Base-by-base conservation (phyloP, 106 monocot species). In the Dendrobium nobile region DNA sequence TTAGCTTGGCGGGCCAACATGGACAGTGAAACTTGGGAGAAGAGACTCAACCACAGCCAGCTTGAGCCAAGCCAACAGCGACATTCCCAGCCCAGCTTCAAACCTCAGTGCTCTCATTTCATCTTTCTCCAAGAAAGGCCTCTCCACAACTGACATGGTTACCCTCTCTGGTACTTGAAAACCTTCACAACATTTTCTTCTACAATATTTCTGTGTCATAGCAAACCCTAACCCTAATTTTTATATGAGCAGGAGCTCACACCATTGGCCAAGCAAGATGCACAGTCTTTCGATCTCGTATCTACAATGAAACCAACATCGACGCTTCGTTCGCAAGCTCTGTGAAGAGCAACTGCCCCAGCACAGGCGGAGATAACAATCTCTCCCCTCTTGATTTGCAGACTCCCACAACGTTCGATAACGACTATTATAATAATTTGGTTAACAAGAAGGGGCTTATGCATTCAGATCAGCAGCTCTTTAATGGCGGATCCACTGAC, bases 1-100 rank as follows among this genome's bases (percentile, higher is more conserved):
- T 40, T 65, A 96, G 93, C 68, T 93, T 40, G 93, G 96, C 64
- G 93, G 96, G 0, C 93, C 91, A 19, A 54, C 84, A 76, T 96
- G 93, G 93, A 83, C 82, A 0, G 93, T 96, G 75, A 58, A 42
- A 17, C 72, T 96, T 3, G 93, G 96, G 41, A 86, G 95, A 65
- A 86, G 93, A 67, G 96, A 96, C 74, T 80, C 93, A 24, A 88
- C 79, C 2, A 93, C 90, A 0, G 91, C 93, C 33, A 93, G 89
- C 86, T 47, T 87, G 1, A 83, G 79, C 67, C 13, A 44, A 0
- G 96, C 93, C 24, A 88, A 85, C 84, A 88, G 73, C 27, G 93
- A 96, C 73, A 84, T 96, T 67, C 93, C 93, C 6, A 17, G 85
- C 15, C 91, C 91, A 0, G 45, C 67, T 10, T 47, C 82, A 16